phyloP scores from a whole-genome alignment of 2,329 filamentous ascomycete genomes.

The Hymenoscyphus linearis region DNA sequence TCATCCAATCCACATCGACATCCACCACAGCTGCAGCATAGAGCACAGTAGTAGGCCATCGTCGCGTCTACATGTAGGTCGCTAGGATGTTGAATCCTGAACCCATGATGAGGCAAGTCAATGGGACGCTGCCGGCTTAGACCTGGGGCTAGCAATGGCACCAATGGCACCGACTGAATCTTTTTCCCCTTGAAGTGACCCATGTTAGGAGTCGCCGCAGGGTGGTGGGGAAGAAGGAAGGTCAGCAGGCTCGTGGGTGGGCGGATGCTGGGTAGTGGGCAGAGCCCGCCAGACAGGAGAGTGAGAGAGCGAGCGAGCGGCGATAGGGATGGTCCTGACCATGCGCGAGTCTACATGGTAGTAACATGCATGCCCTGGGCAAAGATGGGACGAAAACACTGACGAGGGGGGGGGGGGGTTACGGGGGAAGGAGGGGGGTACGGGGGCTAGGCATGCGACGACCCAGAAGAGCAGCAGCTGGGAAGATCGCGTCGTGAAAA shows the following conservation, averaged over 20 bases:
- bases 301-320: too few species aligned
- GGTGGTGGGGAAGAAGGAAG: neutral
- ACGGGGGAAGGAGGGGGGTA: neutral
- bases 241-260: neutral
- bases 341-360: neutral
- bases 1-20: neutral
- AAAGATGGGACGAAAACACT: neutral
- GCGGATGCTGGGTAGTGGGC: neutral
- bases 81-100: neutral
- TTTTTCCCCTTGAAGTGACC: neutral
- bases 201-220: neutral
- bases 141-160: too few species aligned
- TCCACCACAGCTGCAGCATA: neutral
- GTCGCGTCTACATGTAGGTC: too few species aligned
- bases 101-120: neutral
- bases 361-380: neutral
- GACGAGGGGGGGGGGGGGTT: neutral
- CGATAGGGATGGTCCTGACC: neutral
- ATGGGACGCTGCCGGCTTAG: neutral
- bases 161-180: neutral
- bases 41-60: too few species aligned
- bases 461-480: too few species aligned
- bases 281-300: neutral
- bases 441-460: too few species aligned
- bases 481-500: too few species aligned